Evolutionary conservation across 169 alveolate genomes (phyloP).

Genomic region (Cryptosporidium sp.): DNA sequence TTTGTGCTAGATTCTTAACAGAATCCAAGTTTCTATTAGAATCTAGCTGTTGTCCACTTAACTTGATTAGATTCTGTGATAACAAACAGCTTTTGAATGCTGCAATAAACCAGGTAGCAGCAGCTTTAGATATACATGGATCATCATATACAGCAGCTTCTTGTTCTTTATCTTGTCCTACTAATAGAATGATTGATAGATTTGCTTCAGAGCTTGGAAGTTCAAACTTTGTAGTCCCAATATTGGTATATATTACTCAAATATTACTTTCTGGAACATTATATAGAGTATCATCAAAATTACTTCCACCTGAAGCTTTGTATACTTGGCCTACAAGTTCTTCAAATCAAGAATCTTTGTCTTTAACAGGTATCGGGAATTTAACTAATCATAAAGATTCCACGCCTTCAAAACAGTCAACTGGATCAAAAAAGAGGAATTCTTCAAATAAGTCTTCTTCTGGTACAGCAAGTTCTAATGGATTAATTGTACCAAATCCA

Average conservation of each 20-base stretch:
- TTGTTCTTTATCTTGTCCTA: conserved; percentile 36
- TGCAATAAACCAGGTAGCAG: conserved; percentile 45
- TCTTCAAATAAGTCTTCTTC: conserved; percentile 42
- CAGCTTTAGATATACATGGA: conserved; percentile 25
- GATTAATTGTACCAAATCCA: conserved; percentile 15
- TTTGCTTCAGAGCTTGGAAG: conserved; percentile 43
- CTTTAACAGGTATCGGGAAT: not conserved
- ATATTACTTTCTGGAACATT: not conserved
- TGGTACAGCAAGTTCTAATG: not conserved
- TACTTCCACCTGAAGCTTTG: not conserved
- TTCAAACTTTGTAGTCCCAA: conserved; percentile 43
- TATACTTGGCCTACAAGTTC: conserved; percentile 3
- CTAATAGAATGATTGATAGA: conserved; percentile 38
- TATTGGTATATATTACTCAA: conserved; percentile 27
- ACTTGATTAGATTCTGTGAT: conserved; percentile 52
- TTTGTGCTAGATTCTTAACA: conserved; percentile 54
- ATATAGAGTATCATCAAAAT: conserved; percentile 7
- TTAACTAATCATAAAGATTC: not conserved
- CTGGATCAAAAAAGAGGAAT: not conserved
- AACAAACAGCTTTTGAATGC: conserved; percentile 50
- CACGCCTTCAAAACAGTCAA: conserved; percentile 31
- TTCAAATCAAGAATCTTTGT: not conserved
- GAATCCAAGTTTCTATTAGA: conserved; percentile 61
- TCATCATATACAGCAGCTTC: not conserved
- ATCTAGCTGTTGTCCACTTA: conserved; percentile 64